Evolutionary conservation across 2,329 filamentous ascomycete genomes (phyloP), one percentile per base, ranked within the genome.

Genomic region (Hypoxylon sp.): DNA sequence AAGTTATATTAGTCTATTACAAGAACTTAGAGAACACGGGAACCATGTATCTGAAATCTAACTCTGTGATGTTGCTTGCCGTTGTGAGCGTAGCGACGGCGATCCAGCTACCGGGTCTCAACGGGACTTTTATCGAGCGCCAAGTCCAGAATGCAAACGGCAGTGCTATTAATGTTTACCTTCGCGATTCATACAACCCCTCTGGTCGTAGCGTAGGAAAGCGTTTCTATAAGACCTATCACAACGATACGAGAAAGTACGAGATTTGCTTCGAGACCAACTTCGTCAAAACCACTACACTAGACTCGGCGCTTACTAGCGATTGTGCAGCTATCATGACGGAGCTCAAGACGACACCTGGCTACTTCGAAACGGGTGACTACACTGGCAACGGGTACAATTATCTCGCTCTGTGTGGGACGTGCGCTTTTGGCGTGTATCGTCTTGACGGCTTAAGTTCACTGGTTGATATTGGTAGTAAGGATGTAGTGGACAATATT

Each of bases 241-340:
- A 68, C 22, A 63, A 69, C 47, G 59, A 53, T 22, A 63, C 50
- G 8, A 42, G 46, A 11, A 44, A 52, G 10, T 24, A 47, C 19
- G 68, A 71, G 39, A 66, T 71, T 31, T 71, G 68, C 54, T 62
- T 63, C 61, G 68, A 71, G 51, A 71, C 65, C 29, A 69, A 63
- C 35, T 71, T 68, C 48, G 58, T 66, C 9, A 54, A 59, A 6
- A 68, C 53, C 11, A 51, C 66, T 3, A 59, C 58, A 9, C 17
- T 35, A 10, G 65, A 68, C 31, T 66, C 62, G 29, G 65, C 68
- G n/a, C 61, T 68, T 11, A 33, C 42, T 22, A 48, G 35, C 5
- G 68, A 71, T 29, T 71, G 68, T 29, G 59, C 53, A 1, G 50
- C 51, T 10, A 71, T 71, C 19, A 47, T 59, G 10, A 54, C 62